These are phyloP conservation scores for Fomes fomentarius DNA, from an alignment of 1,284 basidiomycete species.

Conservation along the genomic window DNA sequence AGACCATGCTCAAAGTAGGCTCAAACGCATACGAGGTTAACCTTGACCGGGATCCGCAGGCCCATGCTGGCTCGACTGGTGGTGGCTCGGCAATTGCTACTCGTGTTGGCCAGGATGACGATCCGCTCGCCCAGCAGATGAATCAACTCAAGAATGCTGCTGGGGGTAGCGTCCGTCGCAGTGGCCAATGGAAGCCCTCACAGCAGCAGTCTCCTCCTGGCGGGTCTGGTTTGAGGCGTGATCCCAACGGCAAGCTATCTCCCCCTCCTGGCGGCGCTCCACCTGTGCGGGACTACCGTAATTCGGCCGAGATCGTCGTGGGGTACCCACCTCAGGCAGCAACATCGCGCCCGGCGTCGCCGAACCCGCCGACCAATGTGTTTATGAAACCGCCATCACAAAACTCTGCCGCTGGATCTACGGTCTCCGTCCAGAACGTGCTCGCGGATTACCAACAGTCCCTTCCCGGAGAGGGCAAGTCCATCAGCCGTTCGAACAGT, in stretches of 20 bases:
- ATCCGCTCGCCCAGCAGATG: slow-evolving; percentile 31
- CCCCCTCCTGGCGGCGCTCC: slow-evolving; percentile 28
- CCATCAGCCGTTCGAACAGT: slow-evolving; percentile 46
- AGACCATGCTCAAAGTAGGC: slow-evolving; percentile 72
- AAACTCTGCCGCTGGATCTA: slow-evolving; percentile 34
- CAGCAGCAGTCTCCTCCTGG: slow-evolving; percentile 39
- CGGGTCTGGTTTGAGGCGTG: slow-evolving; percentile 23
- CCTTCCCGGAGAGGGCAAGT: slow-evolving; percentile 84
- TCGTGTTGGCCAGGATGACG: not conserved
- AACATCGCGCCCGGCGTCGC: slow-evolving; percentile 72
- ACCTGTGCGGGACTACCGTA: slow-evolving; percentile 55
- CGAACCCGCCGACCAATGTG: slow-evolving; percentile 67
- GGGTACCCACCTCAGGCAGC: slow-evolving; percentile 59
- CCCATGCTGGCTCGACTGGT: slow-evolving; percentile 17
- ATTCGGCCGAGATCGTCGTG: slow-evolving; percentile 72
- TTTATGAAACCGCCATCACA: slow-evolving; percentile 74
- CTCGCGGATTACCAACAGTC: slow-evolving; percentile 81
- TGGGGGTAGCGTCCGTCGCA: slow-evolving; percentile 41
- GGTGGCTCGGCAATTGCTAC: slow-evolving; percentile 7
- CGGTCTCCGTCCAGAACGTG: slow-evolving; percentile 69
- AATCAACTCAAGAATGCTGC: slow-evolving; percentile 42
- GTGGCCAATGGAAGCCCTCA: slow-evolving; percentile 51
- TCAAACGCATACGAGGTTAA: slow-evolving; percentile 69
- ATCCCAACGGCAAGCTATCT: slow-evolving; percentile 23
- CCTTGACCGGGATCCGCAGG: slow-evolving; percentile 57